phyloP scores from a whole-genome alignment of 768 basidiomycete species.

The Tylopilus balloui region DNA sequence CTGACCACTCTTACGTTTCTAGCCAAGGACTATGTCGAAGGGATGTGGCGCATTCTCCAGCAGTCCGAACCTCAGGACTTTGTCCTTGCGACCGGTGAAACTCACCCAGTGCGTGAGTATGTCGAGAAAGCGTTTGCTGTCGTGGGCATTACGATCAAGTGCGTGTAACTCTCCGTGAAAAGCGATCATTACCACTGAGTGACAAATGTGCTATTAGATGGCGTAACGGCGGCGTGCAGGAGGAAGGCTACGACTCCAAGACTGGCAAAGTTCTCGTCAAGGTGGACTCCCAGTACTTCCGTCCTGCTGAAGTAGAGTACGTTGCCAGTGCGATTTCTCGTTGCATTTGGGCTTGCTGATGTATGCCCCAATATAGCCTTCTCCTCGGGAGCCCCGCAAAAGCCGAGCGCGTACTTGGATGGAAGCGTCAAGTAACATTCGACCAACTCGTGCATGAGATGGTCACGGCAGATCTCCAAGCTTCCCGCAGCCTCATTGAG shows the following conservation, averaged over 20 bases:
- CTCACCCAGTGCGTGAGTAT: conserved; percentile 89
- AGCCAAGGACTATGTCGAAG: conserved; percentile 92
- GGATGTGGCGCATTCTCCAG: conserved; percentile 97
- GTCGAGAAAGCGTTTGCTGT: conserved; percentile 81
- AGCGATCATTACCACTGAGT: conserved; percentile 1
- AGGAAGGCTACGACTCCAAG: conserved; percentile 70
- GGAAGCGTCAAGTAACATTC: conserved; percentile 86
- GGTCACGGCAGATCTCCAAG: conserved; percentile 78
- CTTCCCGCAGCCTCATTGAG: conserved; percentile 69
- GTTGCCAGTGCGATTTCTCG: conserved; percentile 30
- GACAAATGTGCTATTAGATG: conserved; percentile 47
- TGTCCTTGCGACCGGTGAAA: conserved; percentile 94
- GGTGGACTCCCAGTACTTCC: conserved; percentile 88
- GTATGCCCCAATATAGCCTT: conserved; percentile 42
- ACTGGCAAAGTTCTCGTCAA: conserved; percentile 73
- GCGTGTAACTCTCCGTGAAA: conserved; percentile 15
- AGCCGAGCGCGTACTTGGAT: conserved; percentile 83
- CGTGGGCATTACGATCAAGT: conserved; percentile 67
- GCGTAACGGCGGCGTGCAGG: conserved; percentile 70
- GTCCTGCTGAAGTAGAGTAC: conserved; percentile 92
- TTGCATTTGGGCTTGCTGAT: not conserved
- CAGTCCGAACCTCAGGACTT: conserved; percentile 81
- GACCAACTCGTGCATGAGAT: conserved; percentile 86
- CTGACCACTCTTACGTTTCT: conserved; percentile 4
- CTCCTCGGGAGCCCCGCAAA: conserved; percentile 86